Percentiles rank a stretch among this genome's conserved stretches.
These are phyloP conservation scores for Colletotrichum phormii DNA, from an alignment of 2,329 filamentous ascomycete genomes.

Conservation along the genomic window DNA sequence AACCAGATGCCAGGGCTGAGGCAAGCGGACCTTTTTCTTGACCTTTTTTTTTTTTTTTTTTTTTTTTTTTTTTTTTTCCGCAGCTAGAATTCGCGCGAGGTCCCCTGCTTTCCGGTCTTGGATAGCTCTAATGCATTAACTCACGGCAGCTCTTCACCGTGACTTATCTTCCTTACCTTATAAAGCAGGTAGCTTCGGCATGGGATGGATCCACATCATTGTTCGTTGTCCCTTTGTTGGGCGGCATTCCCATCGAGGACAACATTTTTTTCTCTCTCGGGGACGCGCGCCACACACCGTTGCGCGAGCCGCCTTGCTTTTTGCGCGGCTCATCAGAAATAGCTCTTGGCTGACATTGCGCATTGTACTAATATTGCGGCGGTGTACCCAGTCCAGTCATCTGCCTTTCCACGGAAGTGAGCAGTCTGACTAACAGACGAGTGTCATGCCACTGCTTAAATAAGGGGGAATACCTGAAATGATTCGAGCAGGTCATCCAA, in stretches of 20 bases:
- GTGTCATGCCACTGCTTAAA: background rate
- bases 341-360: background rate
- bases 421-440: background rate
- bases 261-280: background rate
- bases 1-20: conserved; percentile 19
- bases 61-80: background rate
- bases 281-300: background rate
- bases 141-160: background rate
- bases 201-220: background rate
- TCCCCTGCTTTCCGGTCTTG: background rate
- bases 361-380: background rate
- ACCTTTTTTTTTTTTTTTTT: background rate
- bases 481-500: background rate
- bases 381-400: background rate
- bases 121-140: background rate
- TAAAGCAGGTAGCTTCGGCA: background rate
- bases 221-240: background rate
- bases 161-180: background rate
- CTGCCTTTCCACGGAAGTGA: background rate
- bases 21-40: background rate
- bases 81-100: background rate
- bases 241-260: background rate
- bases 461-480: background rate
- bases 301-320: background rate
- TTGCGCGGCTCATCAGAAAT: background rate